Base-by-base conservation (phyloP, 163 green algal genomes). In the Prototheca wickerhamii region DNA sequence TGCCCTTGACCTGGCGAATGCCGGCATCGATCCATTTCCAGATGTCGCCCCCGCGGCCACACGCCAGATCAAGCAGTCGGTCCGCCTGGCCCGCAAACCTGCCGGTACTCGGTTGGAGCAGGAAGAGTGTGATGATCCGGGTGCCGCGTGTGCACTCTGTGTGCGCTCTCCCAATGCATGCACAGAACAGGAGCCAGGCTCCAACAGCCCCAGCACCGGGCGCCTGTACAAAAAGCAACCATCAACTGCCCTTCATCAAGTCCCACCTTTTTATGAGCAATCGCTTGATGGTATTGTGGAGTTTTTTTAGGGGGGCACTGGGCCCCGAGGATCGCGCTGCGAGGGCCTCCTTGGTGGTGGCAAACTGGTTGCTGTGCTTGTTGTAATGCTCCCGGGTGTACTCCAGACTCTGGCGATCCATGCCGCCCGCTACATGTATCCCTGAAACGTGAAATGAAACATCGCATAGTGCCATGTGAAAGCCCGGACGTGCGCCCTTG, bases 281-380 rank as follows among this genome's bases (percentile, higher is more conserved):
- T 2, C 83, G 75, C 75, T 96, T 96, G 58, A 96, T 85, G 12
- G 82, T 60, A 75, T 96, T 96, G 81, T 96, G 89, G 59, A 92
- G 94, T 33, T 81, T 72, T 60, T 96, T 96, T 2, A 96, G 55
- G 4, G 81, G 82, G 3, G 78, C 62, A 17, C 84, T 76, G 0
- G 69, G 67, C 2, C 86, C 84, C 29, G 79, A 34, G 2, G 65
- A 63, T 1, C 84, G 72, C 4, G 70, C 65, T n/a, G 62, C 58
- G 5, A 85, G 56, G 4, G 82, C 79, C 68, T 86, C 54, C 28
- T 67, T 7, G 2, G 57, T 70, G n/a, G 8, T 64, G 8, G 25
- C 60, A 59, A 63, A 69, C 58, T 73, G 60, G 46, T 72, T 72
- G 18, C 67, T 60, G 57, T 82, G 75, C 12, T 40, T 32, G 57